Evolutionary conservation across 2,329 filamentous ascomycete species (phyloP).

Genomic region (Colletotrichum spinosum): DNA sequence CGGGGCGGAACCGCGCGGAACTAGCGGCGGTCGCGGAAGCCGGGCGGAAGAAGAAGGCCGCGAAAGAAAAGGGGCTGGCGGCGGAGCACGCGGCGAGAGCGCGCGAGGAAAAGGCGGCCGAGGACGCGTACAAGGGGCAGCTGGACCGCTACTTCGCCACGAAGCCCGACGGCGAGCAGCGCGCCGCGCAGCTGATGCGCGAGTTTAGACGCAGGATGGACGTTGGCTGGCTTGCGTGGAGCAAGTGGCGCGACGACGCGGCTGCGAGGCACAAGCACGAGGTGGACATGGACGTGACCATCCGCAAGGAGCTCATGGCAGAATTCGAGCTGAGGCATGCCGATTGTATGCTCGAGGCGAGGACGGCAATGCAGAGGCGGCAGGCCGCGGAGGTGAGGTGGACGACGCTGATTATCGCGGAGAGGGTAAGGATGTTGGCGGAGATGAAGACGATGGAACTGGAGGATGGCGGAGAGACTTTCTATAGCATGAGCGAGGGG

Average conservation of each 20-base stretch:
- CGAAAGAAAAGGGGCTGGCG: slow-evolving; percentile 49
- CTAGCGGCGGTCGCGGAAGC: slow-evolving; percentile 43
- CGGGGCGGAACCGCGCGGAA: slow-evolving; percentile 48
- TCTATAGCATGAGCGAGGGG: slow-evolving; percentile 1
- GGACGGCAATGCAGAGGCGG: slow-evolving; percentile 46
- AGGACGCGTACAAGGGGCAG: slow-evolving; percentile 55
- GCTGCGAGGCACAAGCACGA: slow-evolving; percentile 49
- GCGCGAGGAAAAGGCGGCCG: slow-evolving; percentile 54
- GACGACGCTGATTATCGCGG: slow-evolving; percentile 57
- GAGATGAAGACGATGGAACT: slow-evolving; percentile 57
- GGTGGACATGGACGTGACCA: slow-evolving; percentile 53
- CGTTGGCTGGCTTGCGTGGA: slow-evolving; percentile 52
- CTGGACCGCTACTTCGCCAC: slow-evolving; percentile 51
- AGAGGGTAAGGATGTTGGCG: slow-evolving; percentile 56
- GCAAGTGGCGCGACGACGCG: slow-evolving; percentile 54
- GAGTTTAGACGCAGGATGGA: slow-evolving; percentile 55
- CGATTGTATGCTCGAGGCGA: slow-evolving; percentile 43
- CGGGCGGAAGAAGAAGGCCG: slow-evolving; percentile 45
- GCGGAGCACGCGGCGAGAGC: slow-evolving; percentile 56
- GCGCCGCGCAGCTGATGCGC: slow-evolving; percentile 48
- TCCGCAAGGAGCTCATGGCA: slow-evolving; percentile 57
- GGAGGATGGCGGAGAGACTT: slow-evolving; percentile 44
- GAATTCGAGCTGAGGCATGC: slow-evolving; percentile 48
- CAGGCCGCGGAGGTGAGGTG: slow-evolving; percentile 60
- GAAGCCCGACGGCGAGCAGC: slow-evolving; percentile 42